Percentiles rank a stretch among this genome's conserved stretches.
Evolutionary conservation across 495 filamentous ascomycete genomes (phyloP).

Genomic region (Xylaria acuta): DNA sequence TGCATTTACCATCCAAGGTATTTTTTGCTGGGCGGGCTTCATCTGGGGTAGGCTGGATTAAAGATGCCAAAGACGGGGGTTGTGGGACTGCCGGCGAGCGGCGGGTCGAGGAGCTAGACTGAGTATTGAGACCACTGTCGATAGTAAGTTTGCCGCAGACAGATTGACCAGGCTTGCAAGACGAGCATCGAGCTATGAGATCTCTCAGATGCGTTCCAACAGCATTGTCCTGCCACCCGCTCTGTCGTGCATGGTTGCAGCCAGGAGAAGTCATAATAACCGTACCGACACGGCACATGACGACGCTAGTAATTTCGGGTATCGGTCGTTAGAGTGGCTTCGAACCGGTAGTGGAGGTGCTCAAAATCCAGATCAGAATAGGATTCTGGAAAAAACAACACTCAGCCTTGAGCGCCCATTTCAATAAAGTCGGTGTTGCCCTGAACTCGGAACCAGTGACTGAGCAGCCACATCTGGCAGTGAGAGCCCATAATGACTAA

Average conservation of each 20-base stretch:
- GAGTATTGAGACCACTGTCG: conserved; percentile 10
- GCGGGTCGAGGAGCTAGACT: conserved; percentile 2
- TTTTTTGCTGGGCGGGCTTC: neutral
- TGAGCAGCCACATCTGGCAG: conserved; percentile 23
- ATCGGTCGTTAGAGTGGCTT: neutral
- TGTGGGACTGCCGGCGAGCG: conserved; percentile 15
- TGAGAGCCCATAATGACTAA: conserved; percentile 27
- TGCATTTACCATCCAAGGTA: conserved; percentile 25
- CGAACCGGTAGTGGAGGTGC: neutral
- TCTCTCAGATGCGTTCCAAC: conserved; percentile 23
- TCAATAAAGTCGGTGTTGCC: conserved; percentile 24
- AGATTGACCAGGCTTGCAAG: conserved; percentile 24
- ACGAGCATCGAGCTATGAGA: conserved; percentile 22
- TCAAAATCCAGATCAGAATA: conserved; percentile 14
- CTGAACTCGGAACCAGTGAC: conserved; percentile 19
- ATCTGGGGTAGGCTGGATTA: conserved; percentile 21
- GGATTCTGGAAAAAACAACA: conserved; percentile 12
- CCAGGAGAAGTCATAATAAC: conserved; percentile 27
- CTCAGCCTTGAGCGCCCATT: conserved; percentile 17
- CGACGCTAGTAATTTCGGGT: conserved; percentile 1
- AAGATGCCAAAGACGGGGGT: conserved; percentile 23
- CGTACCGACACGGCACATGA: conserved; percentile 29
- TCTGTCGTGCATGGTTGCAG: conserved; percentile 30
- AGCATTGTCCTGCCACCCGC: conserved; percentile 24
- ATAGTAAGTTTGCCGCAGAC: conserved; percentile 27